Percentiles rank a stretch among this genome's conserved stretches.
phyloP scores from a whole-genome alignment of 2,329 filamentous ascomycete species.

The Colletotrichum plurivorum region DNA sequence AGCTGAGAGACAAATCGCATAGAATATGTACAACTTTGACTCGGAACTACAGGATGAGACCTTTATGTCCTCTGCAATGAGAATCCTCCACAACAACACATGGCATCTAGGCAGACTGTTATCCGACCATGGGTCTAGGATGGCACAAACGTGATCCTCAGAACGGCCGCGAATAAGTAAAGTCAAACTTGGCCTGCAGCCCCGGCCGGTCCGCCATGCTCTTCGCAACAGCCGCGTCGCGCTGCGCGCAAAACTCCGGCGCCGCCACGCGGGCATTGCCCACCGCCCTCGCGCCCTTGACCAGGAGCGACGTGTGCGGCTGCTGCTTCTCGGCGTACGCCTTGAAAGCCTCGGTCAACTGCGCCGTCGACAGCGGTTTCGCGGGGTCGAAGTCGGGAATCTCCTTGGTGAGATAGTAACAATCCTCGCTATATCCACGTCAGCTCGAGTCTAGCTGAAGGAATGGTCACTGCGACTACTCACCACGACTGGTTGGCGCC shows the following conservation, averaged over 20 bases:
- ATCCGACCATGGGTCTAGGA: too few species aligned
- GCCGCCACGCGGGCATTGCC: conserved; percentile 42
- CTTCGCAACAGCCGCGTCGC: conserved; percentile 27
- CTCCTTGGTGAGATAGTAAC: conserved; percentile 20
- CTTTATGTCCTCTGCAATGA: too few species aligned
- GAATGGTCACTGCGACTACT: background rate
- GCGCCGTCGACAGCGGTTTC: background rate
- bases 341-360: conserved; percentile 4
- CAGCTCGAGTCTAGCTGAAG: background rate
- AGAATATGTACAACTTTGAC: too few species aligned
- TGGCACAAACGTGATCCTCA: background rate
- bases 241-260: conserved; percentile 33
- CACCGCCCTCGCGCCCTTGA: conserved; percentile 42
- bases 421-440: conserved; percentile 14
- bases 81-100: too few species aligned
- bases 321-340: conserved; percentile 42
- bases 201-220: conserved; percentile 19
- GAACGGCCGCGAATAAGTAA: conserved; percentile 11
- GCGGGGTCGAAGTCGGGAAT: background rate
- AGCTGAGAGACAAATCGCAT: too few species aligned
- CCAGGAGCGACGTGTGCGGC: conserved; percentile 43
- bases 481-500: conserved; percentile 43
- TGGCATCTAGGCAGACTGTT: too few species aligned
- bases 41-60: too few species aligned
- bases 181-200: conserved; percentile 24